Conservation (phyloP, 768 basidiomycete genomes). For the Russula olivacea region DNA sequence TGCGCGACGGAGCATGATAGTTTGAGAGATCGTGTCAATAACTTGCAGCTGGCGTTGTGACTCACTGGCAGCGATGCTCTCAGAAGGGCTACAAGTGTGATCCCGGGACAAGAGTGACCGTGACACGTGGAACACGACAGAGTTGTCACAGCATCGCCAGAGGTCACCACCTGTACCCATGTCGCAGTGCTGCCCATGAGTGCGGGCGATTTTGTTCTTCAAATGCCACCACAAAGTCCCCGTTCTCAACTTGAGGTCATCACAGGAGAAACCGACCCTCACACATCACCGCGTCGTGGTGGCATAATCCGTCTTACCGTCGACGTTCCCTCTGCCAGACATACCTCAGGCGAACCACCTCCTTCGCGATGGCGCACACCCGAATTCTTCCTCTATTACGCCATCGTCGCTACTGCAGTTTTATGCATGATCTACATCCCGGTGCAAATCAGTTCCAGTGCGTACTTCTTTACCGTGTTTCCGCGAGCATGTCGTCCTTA, state of each 20-base stretch:
- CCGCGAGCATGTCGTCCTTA: neutral
- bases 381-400: slow-evolving; percentile 77
- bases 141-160: neutral
- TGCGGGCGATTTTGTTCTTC: slow-evolving; percentile 25
- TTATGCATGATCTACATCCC: slow-evolving; percentile 76
- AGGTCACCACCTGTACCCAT: neutral
- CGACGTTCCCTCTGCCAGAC: slow-evolving; percentile 42
- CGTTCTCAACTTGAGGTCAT: slow-evolving; percentile 17
- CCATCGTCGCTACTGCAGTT: slow-evolving; percentile 53
- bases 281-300: slow-evolving; percentile 17
- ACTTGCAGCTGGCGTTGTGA: slow-evolving; percentile 2
- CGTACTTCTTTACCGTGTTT: slow-evolving; percentile 32
- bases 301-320: slow-evolving; percentile 50
- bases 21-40: slow-evolving; percentile 6
- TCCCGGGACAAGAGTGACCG: neutral
- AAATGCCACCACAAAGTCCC: slow-evolving; percentile 32
- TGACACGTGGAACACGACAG: neutral
- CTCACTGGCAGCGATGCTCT: slow-evolving; percentile 11
- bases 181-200: slow-evolving; percentile 18
- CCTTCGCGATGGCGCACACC: slow-evolving; percentile 67
- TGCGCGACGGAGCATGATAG: slow-evolving; percentile 37
- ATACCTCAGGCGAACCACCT: slow-evolving; percentile 27
- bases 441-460: slow-evolving; percentile 65
- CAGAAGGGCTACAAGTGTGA: neutral
- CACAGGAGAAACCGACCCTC: slow-evolving; percentile 6